Evolutionary conservation across 1,139 yeast species (phyloP).

Genomic region (Candida gigantensis): DNA sequence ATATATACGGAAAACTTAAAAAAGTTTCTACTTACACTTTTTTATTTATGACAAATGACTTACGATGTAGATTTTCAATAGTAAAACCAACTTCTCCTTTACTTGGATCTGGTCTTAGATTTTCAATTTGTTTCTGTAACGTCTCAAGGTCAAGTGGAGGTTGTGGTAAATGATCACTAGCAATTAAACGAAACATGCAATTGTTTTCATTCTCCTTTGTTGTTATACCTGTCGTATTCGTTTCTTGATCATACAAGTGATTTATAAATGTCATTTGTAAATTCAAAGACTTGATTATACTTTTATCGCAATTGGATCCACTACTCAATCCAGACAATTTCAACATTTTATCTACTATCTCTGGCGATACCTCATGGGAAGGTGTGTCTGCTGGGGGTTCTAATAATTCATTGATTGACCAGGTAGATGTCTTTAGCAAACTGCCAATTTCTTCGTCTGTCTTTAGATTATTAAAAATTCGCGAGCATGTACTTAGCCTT

Average conservation of each 20-base stretch:
- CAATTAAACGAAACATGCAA: slow-evolving; percentile 34
- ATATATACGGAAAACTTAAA: not conserved
- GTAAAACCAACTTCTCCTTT: slow-evolving; percentile 30
- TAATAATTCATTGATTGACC: slow-evolving; percentile 30
- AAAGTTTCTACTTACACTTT: not conserved
- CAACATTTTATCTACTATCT: slow-evolving; percentile 32
- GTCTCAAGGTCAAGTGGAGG: slow-evolving; percentile 25
- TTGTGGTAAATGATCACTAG: slow-evolving; percentile 32
- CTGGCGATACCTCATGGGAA: slow-evolving; percentile 17
- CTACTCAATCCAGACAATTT: slow-evolving; percentile 47
- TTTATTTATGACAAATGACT: slow-evolving; percentile 6
- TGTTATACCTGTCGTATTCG: too few relatives aligned
- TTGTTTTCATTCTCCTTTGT: slow-evolving; percentile 20
- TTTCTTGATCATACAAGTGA: slow-evolving; percentile 36
- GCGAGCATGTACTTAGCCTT: not conserved
- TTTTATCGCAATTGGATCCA: slow-evolving; percentile 21
- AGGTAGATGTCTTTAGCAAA: slow-evolving; percentile 24
- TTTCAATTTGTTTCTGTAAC: slow-evolving; percentile 24
- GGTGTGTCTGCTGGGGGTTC: slow-evolving; percentile 1
- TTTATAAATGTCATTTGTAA: slow-evolving; percentile 50
- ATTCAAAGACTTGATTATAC: slow-evolving; percentile 33
- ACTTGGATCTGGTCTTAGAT: slow-evolving; percentile 21
- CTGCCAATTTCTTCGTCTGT: slow-evolving; percentile 10
- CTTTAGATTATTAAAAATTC: not conserved
- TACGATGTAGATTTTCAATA: slow-evolving; percentile 9